These are phyloP conservation scores for Tylopilus plumbeoviolaceoides DNA, from an alignment of 768 basidiomycete genomes.

Conservation along the genomic window DNA sequence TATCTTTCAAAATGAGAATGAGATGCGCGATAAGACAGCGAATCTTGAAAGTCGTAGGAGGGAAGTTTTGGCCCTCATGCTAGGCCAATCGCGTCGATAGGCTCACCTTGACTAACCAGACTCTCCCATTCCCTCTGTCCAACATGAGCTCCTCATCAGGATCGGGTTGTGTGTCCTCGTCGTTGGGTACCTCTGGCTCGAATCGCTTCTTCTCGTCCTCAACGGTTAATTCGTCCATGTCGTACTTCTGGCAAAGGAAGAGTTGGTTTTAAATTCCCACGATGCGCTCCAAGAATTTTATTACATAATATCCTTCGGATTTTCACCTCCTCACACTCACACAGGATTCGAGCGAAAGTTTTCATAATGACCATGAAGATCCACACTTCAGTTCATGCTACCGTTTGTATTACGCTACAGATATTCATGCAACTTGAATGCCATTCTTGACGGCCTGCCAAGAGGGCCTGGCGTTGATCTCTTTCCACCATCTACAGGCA, in stretches of 20 bases:
- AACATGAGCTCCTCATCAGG: slow-evolving; percentile 82
- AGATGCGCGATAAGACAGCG: slow-evolving; percentile 6
- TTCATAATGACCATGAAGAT: too few relatives aligned
- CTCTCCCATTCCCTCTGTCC: slow-evolving; percentile 66
- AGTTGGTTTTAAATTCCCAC: background rate
- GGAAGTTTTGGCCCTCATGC: background rate
- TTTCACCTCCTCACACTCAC: too few relatives aligned
- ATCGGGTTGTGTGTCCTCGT: slow-evolving; percentile 68
- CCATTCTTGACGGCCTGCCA: slow-evolving; percentile 45
- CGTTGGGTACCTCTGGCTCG: slow-evolving; percentile 46
- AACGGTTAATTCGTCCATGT: slow-evolving; percentile 32
- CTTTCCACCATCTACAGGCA: slow-evolving; percentile 46
- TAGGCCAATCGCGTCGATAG: background rate
- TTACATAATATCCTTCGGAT: too few relatives aligned
- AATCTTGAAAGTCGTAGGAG: background rate
- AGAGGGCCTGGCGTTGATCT: slow-evolving; percentile 38
- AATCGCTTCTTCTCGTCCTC: slow-evolving; percentile 76
- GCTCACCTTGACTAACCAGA: slow-evolving; percentile 84
- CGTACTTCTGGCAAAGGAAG: background rate
- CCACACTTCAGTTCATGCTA: too few relatives aligned
- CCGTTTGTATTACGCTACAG: too few relatives aligned
- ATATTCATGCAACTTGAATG: slow-evolving; percentile 16
- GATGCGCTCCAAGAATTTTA: too few relatives aligned
- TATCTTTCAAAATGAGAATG: slow-evolving; percentile 46
- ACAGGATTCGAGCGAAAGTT: too few relatives aligned